These are phyloP conservation scores for Fraxinus angustifolia DNA, from an alignment of 305 asterid species.

Conservation along the genomic window DNA sequence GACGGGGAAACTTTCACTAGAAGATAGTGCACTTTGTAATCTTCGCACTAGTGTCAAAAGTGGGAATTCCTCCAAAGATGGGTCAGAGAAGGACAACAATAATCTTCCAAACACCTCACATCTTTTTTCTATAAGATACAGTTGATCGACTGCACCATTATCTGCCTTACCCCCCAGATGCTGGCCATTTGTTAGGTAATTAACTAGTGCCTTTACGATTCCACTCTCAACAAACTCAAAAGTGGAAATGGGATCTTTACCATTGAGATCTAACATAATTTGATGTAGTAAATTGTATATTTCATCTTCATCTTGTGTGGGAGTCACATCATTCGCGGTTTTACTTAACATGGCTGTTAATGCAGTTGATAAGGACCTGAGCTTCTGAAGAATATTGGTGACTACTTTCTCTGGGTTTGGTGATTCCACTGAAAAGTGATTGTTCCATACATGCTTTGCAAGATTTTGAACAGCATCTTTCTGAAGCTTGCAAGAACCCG, in stretches of 20 bases:
- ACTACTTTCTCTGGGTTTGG: conserved; percentile 67
- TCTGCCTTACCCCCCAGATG: conserved; percentile 36
- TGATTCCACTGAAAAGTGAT: conserved; percentile 59
- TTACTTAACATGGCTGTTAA: conserved; percentile 42
- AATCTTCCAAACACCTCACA: conserved; percentile 69
- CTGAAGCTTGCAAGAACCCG: conserved; percentile 62
- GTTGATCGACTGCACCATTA: conserved; percentile 22
- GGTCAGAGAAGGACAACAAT: conserved; percentile 43
- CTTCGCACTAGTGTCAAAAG: conserved; percentile 45
- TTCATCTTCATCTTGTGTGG: conserved; percentile 53
- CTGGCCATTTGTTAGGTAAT: conserved; percentile 55
- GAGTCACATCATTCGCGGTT: conserved; percentile 31
- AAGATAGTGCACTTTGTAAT: conserved; percentile 76
- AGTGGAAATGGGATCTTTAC: conserved; percentile 69
- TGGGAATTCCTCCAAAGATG: conserved; percentile 38
- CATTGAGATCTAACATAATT: conserved; percentile 65
- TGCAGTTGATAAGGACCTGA: conserved; percentile 54
- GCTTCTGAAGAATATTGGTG: conserved; percentile 70
- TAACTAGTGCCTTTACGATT: conserved; percentile 60
- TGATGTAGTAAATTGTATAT: conserved; percentile 49
- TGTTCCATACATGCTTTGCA: conserved; percentile 63
- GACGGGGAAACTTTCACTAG: conserved; percentile 79
- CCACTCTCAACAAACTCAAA: conserved; percentile 99
- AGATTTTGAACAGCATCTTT: conserved; percentile 56
- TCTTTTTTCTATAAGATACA: conserved; percentile 50